Evolutionary conservation across 768 basidiomycete species (phyloP), one percentile per base, ranked within the genome.

Genomic region (Suillus placidus): DNA sequence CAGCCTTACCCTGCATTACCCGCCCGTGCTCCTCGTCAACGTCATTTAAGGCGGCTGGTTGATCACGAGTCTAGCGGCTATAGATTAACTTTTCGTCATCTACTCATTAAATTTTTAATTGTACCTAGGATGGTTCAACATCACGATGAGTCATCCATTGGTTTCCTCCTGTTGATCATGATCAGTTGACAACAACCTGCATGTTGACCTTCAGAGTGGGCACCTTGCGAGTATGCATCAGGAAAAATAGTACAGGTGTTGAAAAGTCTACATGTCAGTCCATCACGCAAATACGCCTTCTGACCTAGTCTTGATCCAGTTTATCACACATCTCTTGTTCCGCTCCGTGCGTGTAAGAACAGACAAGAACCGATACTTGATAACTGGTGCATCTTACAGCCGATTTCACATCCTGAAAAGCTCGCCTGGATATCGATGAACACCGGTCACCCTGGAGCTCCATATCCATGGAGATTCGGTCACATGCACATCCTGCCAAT

Each of bases 221-320:
- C 52, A 18, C 52, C 16, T 75, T 68, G 49, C 66, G 2, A 26
- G 69, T 55, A 69, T 69, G n/a, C 63, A 8, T 30, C 72, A 72
- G 2, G 68, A 66, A 60, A 69, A 71, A 55, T 66, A 57, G 57
- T 72, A 69, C 6, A 66, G 66, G 18, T 23, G 18, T 40, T 3
- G 38, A 40, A 42, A 42, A 18, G 12, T 40, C 3, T 20, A 10
- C 56, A 37, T 16, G 32, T 34, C 32, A 55, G 52, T 54, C 5
- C n/a, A 26, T 57, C 23, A 23, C 37, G 14, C 37, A 37, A 16
- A 40, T 58, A 38, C 10, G 23, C 23, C 56, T 26, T 26, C 37
- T 38, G 37, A 26, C 56, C 56, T 58, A 30, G 38, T 42, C 57
- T 40, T 26, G 16, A 40, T 60, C 26, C 38, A 60, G 38, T 40